phyloP scores from a whole-genome alignment of 495 filamentous ascomycete species.

The Penicillium flavigenum region DNA sequence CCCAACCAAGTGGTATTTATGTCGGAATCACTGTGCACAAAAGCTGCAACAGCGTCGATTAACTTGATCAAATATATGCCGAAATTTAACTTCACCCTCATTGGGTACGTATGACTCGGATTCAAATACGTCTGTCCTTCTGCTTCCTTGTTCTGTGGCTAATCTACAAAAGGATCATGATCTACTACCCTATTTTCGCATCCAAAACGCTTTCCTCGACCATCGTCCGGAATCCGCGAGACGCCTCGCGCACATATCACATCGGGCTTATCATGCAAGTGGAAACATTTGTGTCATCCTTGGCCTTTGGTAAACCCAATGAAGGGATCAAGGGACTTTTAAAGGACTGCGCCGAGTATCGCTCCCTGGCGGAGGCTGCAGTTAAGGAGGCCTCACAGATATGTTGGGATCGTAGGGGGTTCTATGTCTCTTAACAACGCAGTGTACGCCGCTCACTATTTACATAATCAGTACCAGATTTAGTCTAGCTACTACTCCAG shows the following conservation, averaged over 20 bases:
- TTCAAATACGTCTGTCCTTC: not conserved
- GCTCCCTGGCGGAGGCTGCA: not conserved
- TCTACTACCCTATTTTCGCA: not conserved
- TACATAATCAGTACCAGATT: no score
- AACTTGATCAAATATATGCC: not conserved
- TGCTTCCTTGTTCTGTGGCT: not conserved
- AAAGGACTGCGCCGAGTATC: not conserved
- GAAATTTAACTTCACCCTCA: not conserved
- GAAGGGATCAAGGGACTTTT: not conserved
- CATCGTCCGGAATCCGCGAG: not conserved
- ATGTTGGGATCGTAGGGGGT: not conserved
- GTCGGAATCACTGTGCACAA: not conserved
- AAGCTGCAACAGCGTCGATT: not conserved
- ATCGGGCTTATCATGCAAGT: not conserved
- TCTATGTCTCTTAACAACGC: not conserved
- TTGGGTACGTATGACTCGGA: not conserved
- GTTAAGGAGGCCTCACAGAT: not conserved
- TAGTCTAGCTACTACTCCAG: no score
- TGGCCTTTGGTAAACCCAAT: not conserved
- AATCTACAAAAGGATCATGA: not conserved
- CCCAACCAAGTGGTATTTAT: not conserved
- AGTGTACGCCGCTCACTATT: no score
- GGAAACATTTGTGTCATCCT: not conserved
- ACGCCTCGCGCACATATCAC: not conserved
- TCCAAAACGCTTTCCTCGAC: not conserved